Conservation (phyloP, 2,329 filamentous ascomycete genomes). For the Stachybotrys echinatus region DNA sequence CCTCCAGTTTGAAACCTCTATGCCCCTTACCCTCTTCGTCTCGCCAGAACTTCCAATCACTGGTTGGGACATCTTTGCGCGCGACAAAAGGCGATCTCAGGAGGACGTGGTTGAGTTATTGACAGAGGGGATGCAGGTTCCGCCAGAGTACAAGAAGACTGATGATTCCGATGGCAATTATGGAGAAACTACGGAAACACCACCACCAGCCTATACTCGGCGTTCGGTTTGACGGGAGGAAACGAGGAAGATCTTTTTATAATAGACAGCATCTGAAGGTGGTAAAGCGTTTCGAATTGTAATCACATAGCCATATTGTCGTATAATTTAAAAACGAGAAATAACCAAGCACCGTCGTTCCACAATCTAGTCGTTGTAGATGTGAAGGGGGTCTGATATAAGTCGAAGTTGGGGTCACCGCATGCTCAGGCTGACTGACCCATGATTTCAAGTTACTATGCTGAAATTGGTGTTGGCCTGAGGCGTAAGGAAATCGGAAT, state of each 20-base stretch:
- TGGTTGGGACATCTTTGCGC: slow-evolving; percentile 3
- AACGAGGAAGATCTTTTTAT: no score
- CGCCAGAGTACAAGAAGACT: slow-evolving; percentile 2
- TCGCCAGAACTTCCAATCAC: slow-evolving; percentile 3
- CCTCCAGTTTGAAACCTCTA: not conserved
- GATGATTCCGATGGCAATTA: not conserved
- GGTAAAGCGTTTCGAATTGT: no score
- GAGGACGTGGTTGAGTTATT: not conserved
- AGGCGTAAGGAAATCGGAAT: slow-evolving; percentile 4
- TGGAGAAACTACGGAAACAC: not conserved
- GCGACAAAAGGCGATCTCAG: not conserved
- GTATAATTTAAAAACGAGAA: no score
- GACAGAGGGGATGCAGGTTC: slow-evolving; percentile 1
- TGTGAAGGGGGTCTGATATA: not conserved
- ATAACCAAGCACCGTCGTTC: no score
- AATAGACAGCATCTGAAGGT: not conserved
- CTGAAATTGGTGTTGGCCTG: not conserved
- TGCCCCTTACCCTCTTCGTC: slow-evolving; percentile 1
- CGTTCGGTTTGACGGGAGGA: not conserved
- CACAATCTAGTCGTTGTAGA: no score
- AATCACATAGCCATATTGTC: no score
- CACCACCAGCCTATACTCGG: not conserved
- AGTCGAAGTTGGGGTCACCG: not conserved
- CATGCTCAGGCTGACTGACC: no score
- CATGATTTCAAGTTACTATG: not conserved